Percentiles rank a stretch among this genome's conserved stretches.
phyloP scores from a whole-genome alignment of 2,329 filamentous ascomycete species.

The Drechslerella stenobrocha region DNA sequence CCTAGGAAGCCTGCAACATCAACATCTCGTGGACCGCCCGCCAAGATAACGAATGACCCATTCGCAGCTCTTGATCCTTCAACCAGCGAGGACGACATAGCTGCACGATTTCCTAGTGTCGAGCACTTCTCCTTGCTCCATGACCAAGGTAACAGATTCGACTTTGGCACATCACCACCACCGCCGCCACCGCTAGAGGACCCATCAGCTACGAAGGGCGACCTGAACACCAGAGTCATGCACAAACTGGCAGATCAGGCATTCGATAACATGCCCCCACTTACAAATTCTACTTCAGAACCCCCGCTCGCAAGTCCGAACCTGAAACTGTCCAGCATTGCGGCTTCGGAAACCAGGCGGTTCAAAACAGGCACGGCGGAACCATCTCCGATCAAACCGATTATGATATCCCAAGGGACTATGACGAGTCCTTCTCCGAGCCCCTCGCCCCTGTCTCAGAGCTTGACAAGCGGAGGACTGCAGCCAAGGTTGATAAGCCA shows the following conservation, averaged over 20 bases:
- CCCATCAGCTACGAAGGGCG: conserved; percentile 59
- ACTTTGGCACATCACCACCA: conserved; percentile 66
- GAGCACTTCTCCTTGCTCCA: conserved; percentile 91
- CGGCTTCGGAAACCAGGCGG: conserved; percentile 52
- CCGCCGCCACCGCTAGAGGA: no score
- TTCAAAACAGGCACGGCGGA: conserved; percentile 56
- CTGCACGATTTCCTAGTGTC: conserved; percentile 81
- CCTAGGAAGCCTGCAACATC: conserved; percentile 58
- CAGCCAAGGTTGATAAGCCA: conserved; percentile 58
- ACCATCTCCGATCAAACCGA: conserved; percentile 59
- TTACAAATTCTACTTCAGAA: conserved; percentile 29
- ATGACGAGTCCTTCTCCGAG: conserved; percentile 69
- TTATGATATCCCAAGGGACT: conserved; percentile 72
- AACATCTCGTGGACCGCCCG: conserved; percentile 62
- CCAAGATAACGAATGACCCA: conserved; percentile 69
- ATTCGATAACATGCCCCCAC: conserved; percentile 63
- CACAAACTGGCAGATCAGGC: conserved; percentile 82
- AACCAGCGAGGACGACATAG: conserved; percentile 72
- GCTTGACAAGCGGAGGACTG: conserved; percentile 57
- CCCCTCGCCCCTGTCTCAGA: conserved; percentile 12
- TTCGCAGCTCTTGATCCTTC: conserved; percentile 85
- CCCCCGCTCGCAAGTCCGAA: conserved; percentile 14
- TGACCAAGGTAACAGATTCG: conserved; percentile 79
- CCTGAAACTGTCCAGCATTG: conserved; percentile 9
- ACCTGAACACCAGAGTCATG: conserved; percentile 68